A percentile compares a stretch with the other conserved stretches of the same genome.
These are phyloP conservation scores for Pseudogymnoascus sp. DNA, from an alignment of 2,329 filamentous ascomycete species.

Conservation along the genomic window DNA sequence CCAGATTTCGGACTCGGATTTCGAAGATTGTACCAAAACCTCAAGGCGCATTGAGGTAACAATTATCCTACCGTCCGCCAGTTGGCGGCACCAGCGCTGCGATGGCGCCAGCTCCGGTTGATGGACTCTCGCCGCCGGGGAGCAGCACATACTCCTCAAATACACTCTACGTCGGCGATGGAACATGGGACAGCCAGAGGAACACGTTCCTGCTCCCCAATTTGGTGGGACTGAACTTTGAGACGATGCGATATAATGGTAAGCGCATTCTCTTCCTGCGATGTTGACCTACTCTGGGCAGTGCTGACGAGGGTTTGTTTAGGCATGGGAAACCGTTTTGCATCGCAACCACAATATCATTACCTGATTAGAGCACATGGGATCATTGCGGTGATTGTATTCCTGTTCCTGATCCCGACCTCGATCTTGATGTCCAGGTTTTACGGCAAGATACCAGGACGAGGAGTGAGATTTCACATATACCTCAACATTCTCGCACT, in stretches of 20 bases:
- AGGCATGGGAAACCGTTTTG: constrained; percentile 80
- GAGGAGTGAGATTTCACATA: constrained; percentile 61
- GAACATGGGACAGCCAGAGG: constrained; percentile 72
- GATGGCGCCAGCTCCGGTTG: constrained; percentile 17
- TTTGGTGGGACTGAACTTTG: constrained; percentile 66
- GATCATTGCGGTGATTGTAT: constrained; percentile 62
- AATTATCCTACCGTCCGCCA: not conserved
- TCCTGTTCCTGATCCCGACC: constrained; percentile 63
- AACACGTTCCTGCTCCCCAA: constrained; percentile 75
- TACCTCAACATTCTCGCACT: constrained; percentile 65
- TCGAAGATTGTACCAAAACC: not conserved
- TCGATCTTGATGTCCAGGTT: constrained; percentile 71
- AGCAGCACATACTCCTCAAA: constrained; percentile 65
- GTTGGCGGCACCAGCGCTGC: constrained; percentile 4
- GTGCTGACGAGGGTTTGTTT: constrained; percentile 6
- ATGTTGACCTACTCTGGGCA: not conserved
- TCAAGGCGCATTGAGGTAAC: constrained; percentile 4
- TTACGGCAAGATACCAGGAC: constrained; percentile 52
- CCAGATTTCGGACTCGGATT: constrained; percentile 1
- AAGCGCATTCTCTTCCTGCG: constrained; percentile 21
- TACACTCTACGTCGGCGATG: constrained; percentile 71
- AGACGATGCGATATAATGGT: constrained; percentile 82
- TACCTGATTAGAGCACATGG: constrained; percentile 63
- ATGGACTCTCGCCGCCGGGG: constrained; percentile 47
- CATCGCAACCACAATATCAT: constrained; percentile 61